phyloP scores from a whole-genome alignment of 306 rosid genomes.

The Cucurbita maxima region DNA sequence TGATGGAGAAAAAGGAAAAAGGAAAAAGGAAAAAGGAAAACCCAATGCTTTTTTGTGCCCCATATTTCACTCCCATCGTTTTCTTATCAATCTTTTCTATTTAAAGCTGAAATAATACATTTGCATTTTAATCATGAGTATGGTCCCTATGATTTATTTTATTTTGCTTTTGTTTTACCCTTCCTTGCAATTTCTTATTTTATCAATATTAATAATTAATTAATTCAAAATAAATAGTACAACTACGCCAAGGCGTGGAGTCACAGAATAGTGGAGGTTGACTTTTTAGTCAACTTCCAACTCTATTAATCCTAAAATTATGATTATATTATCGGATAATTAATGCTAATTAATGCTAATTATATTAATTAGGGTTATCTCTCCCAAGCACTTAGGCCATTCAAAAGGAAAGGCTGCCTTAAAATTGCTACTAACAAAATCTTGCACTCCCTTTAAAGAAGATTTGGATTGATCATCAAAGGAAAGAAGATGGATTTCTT shows the following conservation, averaged over 20 bases:
- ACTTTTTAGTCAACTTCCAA: conserved; percentile 23
- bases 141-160: conserved; percentile 4
- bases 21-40: background rate
- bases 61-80: conserved; percentile 58
- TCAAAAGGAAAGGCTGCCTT: background rate
- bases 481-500: conserved; percentile 12
- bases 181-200: background rate
- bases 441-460: conserved; percentile 46
- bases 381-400: background rate
- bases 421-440: background rate
- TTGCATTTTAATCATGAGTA: conserved; percentile 34
- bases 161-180: background rate
- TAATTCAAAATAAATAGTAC: no score
- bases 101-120: conserved; percentile 7
- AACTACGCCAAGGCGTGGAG: no score
- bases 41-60: conserved; percentile 39
- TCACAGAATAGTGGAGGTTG: no score
- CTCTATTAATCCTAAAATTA: background rate
- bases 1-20: conserved; percentile 5
- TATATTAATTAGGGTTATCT: no score
- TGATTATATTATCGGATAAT: background rate
- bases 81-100: conserved; percentile 24
- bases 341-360: background rate
- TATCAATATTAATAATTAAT: background rate
- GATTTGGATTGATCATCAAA: conserved; percentile 23